Percentiles rank a stretch among this genome's conserved stretches.
phyloP scores from a whole-genome alignment of 2,329 filamentous ascomycete species.

The Cladophialophora immunda region DNA sequence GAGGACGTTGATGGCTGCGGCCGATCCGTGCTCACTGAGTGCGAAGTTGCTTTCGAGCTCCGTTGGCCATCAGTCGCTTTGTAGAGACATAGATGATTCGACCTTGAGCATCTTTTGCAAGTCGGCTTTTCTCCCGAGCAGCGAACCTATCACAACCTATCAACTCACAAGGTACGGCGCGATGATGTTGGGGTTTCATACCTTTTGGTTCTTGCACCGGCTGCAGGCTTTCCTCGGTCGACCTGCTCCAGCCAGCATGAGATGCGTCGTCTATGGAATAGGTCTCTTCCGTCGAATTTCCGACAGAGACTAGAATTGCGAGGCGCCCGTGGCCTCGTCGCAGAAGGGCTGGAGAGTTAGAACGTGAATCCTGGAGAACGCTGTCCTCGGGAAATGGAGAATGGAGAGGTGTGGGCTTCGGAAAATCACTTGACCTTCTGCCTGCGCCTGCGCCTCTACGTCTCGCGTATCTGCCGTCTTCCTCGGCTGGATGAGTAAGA shows the following conservation, averaged over 20 bases:
- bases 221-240: conserved; percentile 23
- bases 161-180: background rate
- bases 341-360: background rate
- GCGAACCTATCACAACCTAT: background rate
- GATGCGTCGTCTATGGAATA: background rate
- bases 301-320: background rate
- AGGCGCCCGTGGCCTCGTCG: background rate
- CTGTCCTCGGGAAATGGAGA: conserved; percentile 1
- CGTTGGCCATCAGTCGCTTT: background rate
- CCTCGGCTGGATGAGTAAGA: conserved; percentile 10
- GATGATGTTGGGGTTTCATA: background rate
- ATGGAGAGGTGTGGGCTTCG: background rate
- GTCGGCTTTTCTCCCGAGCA: conserved; percentile 15
- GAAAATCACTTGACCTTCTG: conserved; percentile 10
- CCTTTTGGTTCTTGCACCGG: conserved; percentile 25
- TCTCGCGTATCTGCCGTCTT: background rate
- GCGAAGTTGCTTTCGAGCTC: background rate
- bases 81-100: conserved; percentile 12
- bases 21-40: background rate
- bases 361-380: background rate
- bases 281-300: background rate
- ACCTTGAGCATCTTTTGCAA: conserved; percentile 12
- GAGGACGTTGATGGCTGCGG: background rate
- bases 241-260: conserved; percentile 20
- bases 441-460: background rate